Evolutionary conservation across 352 stramenopile species (phyloP).

Genomic region (Globisporangium camurandrum): DNA sequence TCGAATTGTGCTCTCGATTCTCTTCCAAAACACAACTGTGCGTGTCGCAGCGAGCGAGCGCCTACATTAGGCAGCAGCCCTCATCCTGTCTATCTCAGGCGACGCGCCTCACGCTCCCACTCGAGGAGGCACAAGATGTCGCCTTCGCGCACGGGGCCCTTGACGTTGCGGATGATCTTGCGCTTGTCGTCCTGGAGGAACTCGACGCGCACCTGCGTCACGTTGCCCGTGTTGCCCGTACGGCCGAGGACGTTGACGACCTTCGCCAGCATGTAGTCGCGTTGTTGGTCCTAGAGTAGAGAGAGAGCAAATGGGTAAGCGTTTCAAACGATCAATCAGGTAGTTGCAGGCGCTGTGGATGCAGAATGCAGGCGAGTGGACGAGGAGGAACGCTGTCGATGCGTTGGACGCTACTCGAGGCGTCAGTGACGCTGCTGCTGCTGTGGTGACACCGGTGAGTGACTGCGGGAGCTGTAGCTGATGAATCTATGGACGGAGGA

Average conservation of each 20-base stretch:
- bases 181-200: constrained; percentile 98
- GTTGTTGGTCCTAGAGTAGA: constrained; percentile 51
- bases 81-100: constrained; percentile 96
- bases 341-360: too few relatives aligned
- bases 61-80: not conserved
- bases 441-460: too few relatives aligned
- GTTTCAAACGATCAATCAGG: too few relatives aligned
- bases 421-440: too few relatives aligned
- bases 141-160: constrained; percentile 97
- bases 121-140: constrained; percentile 99
- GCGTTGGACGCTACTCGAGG: too few relatives aligned
- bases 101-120: constrained; percentile 98
- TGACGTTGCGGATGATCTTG: constrained; percentile 99
- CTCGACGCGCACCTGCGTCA: constrained; percentile 99
- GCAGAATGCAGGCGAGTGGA: too few relatives aligned
- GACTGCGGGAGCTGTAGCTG: too few relatives aligned
- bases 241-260: constrained; percentile 98
- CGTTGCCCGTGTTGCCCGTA: constrained; percentile 99
- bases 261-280: constrained; percentile 97
- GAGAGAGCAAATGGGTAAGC: too few relatives aligned
- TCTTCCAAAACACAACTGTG: not conserved
- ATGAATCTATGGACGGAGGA: too few relatives aligned
- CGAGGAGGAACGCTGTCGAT: too few relatives aligned
- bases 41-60: not conserved
- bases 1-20: too few relatives aligned